Evolutionary conservation across 768 basidiomycete genomes (phyloP).

Genomic region (Serendipita vermifera): DNA sequence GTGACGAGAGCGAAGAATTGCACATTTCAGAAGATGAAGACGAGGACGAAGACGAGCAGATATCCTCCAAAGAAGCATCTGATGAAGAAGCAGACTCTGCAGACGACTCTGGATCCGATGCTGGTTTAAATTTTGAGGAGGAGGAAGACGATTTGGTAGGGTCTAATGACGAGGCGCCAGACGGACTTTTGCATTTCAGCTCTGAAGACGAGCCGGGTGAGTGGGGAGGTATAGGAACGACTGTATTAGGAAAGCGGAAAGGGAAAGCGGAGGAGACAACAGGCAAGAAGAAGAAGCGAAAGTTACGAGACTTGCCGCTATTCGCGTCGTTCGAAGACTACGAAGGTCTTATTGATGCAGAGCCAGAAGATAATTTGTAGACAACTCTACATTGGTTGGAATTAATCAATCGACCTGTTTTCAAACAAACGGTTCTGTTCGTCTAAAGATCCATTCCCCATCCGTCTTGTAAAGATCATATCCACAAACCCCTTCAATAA

Average conservation of each 20-base stretch:
- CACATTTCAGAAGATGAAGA: constrained; percentile 9
- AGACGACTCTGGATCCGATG: constrained; percentile 25
- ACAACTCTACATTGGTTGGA: constrained; percentile 1
- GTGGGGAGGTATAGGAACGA: constrained; percentile 43
- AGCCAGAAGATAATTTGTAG: constrained; percentile 41
- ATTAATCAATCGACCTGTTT: neutral
- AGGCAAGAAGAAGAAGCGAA: constrained; percentile 46
- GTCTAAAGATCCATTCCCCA: neutral
- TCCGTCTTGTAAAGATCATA: neutral
- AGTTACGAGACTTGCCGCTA: constrained; percentile 52
- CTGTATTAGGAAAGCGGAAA: constrained; percentile 30
- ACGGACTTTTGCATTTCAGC: constrained; percentile 45
- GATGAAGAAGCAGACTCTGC: constrained; percentile 25
- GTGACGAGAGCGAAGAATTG: constrained; percentile 19
- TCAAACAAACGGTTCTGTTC: neutral
- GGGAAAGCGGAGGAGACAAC: constrained; percentile 23
- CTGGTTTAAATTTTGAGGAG: constrained; percentile 43
- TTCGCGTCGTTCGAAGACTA: constrained; percentile 86
- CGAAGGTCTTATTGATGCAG: constrained; percentile 70
- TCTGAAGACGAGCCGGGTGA: constrained; percentile 30
- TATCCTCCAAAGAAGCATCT: constrained; percentile 18
- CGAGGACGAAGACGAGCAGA: constrained; percentile 24
- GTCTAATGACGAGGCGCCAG: constrained; percentile 41
- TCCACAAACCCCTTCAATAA: constrained; percentile 7
- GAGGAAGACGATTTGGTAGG: constrained; percentile 41